A percentile compares a stretch with the other conserved stretches of the same genome.
phyloP scores from a whole-genome alignment of 352 stramenopile species.

The Pythium sp. region DNA sequence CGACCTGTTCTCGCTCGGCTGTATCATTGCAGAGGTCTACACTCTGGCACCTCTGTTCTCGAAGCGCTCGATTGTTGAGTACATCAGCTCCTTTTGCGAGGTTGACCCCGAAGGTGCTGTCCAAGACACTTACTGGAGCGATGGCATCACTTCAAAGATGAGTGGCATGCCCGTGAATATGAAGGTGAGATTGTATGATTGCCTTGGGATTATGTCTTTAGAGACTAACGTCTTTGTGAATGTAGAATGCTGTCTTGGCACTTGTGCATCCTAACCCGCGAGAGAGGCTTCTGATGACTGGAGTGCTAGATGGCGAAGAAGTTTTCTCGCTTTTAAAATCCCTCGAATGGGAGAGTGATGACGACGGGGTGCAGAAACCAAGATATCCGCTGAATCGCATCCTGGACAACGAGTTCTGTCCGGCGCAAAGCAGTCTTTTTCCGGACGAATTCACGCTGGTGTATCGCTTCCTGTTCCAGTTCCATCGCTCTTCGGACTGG shows the following conservation, averaged over 20 bases:
- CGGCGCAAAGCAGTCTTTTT: conserved; percentile 38
- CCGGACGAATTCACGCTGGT: conserved; percentile 40
- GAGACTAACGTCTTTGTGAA: background rate
- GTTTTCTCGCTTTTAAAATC: conserved; percentile 16
- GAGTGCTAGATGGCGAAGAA: conserved; percentile 35
- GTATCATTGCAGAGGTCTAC: conserved; percentile 71
- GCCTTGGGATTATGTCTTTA: background rate
- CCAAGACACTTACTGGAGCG: conserved; percentile 24
- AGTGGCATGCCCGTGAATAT: conserved; percentile 38
- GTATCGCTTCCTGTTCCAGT: conserved; percentile 47
- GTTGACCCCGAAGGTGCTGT: background rate
- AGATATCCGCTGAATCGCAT: conserved; percentile 3
- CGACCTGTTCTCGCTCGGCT: conserved; percentile 65
- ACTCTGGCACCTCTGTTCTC: conserved; percentile 58
- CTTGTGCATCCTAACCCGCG: conserved; percentile 47
- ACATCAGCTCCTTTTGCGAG: conserved; percentile 20
- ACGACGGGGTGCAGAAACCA: background rate
- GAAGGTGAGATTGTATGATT: conserved; percentile 31
- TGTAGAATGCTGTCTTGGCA: conserved; percentile 36
- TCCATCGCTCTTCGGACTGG: conserved; percentile 38
- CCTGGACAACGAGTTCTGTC: conserved; percentile 16
- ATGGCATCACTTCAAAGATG: conserved; percentile 25
- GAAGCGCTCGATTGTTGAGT: conserved; percentile 37
- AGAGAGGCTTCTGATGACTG: conserved; percentile 29
- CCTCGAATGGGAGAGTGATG: conserved; percentile 2